A percentile compares a stretch with the other conserved stretches of the same genome.
Evolutionary conservation across 2,329 filamentous ascomycete genomes (phyloP).

Genomic region (Neonectria faginata): DNA sequence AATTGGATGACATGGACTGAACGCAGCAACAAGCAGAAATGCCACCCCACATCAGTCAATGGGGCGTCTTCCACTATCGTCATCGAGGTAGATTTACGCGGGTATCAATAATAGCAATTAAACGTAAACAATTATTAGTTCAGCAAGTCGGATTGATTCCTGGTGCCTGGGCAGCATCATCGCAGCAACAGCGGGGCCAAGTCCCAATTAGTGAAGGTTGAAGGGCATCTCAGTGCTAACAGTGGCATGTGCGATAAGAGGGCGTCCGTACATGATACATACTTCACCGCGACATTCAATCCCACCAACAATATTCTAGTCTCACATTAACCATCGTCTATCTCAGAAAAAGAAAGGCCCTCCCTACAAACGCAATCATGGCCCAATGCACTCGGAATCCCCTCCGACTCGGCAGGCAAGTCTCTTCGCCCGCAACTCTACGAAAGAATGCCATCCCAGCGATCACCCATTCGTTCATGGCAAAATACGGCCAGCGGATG

Average conservation of each 20-base stretch:
- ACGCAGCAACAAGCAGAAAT: too few species aligned
- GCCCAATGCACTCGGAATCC: background rate
- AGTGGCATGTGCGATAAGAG: constrained; percentile 2
- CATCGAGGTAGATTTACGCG: too few species aligned
- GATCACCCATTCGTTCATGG: background rate
- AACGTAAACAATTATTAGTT: too few species aligned
- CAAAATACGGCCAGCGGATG: constrained; percentile 9
- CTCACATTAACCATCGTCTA: background rate
- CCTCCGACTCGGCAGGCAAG: background rate
- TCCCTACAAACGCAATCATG: background rate
- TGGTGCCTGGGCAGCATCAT: too few species aligned
- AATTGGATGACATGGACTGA: too few species aligned
- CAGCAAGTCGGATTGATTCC: too few species aligned
- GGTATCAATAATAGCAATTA: too few species aligned
- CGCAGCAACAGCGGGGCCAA: background rate
- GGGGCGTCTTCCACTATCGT: too few species aligned
- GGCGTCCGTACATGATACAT: background rate
- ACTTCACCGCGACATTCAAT: background rate
- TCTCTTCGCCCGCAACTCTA: background rate
- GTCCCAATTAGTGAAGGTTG: background rate
- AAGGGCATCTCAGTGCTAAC: background rate
- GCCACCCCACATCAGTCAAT: too few species aligned
- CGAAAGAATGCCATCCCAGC: background rate
- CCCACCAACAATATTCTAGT: too few species aligned
- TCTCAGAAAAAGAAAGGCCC: background rate